Evolutionary conservation across 2,329 filamentous ascomycete genomes (phyloP).

Genomic region (Aspergillus arachidicola): DNA sequence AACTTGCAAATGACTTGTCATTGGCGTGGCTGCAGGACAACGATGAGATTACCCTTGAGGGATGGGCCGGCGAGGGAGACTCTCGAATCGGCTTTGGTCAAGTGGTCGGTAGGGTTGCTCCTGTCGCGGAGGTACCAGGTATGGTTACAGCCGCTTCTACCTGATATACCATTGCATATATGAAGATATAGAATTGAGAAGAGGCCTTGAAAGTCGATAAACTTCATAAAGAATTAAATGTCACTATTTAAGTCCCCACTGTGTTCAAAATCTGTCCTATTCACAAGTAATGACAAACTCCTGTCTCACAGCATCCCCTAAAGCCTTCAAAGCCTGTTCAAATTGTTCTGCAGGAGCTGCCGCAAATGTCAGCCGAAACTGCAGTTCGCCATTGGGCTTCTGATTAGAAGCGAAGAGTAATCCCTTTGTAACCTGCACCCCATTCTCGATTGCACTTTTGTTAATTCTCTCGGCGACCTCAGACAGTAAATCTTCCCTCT

Average conservation of each 20-base stretch:
- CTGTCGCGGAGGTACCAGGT: not conserved
- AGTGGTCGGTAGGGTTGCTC: not conserved
- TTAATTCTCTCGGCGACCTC: not conserved
- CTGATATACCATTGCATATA: not conserved
- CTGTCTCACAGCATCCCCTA: not conserved
- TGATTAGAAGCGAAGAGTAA: not conserved
- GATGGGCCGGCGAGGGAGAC: not conserved
- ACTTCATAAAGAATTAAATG: too few species aligned
- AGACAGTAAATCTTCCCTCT: not conserved
- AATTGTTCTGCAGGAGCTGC: not conserved
- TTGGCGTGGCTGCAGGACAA: not conserved
- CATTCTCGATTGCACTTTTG: not conserved
- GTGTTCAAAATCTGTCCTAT: not conserved
- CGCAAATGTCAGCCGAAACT: not conserved
- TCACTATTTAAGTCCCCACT: too few species aligned
- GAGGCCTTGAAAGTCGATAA: too few species aligned
- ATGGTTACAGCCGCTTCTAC: not conserved
- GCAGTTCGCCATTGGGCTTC: not conserved
- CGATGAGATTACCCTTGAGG: not conserved
- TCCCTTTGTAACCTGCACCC: not conserved
- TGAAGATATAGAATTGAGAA: not conserved
- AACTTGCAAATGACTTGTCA: not conserved
- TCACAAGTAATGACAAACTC: not conserved
- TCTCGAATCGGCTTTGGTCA: not conserved
- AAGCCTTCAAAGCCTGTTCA: not conserved